Conservation (phyloP, 75 land plant genomes). For the Pseudotsuga menziesii region DNA sequence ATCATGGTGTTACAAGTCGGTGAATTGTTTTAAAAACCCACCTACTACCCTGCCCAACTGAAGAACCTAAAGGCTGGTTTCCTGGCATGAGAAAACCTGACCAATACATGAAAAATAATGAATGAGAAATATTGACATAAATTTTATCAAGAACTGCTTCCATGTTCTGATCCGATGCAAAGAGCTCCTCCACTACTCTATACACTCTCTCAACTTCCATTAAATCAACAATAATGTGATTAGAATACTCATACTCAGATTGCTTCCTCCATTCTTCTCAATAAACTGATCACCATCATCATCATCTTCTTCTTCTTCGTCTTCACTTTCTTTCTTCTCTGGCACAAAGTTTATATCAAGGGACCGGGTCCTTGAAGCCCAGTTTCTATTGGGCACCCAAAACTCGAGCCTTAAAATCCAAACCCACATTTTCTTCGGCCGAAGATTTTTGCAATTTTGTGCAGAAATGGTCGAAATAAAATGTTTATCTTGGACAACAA, state of each 20-base stretch:
- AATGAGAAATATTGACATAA: constrained; percentile 22
- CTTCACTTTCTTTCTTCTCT: constrained; percentile 5
- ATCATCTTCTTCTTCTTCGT: constrained; percentile 10
- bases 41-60: constrained; percentile 43
- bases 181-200: constrained; percentile 54
- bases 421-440: constrained; percentile 8
- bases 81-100: constrained; percentile 41
- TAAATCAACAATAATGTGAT: constrained; percentile 12
- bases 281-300: neutral
- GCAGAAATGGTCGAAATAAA: constrained; percentile 25
- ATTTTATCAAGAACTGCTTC: constrained; percentile 53
- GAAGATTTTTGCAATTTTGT: constrained; percentile 6
- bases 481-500: constrained; percentile 30
- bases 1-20: constrained; percentile 54
- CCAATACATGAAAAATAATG: constrained; percentile 41
- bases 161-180: constrained; percentile 55
- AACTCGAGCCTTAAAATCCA: neutral
- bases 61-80: constrained; percentile 63
- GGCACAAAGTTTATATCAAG: neutral
- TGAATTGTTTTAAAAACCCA: constrained; percentile 39
- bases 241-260: neutral
- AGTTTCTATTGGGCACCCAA: constrained; percentile 1
- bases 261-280: neutral
- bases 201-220: constrained; percentile 46
- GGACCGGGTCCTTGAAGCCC: neutral